Percentiles rank a stretch among this genome's conserved stretches.
Conservation (phyloP, 2,329 filamentous ascomycete genomes). For the Aspergillus sp. region DNA sequence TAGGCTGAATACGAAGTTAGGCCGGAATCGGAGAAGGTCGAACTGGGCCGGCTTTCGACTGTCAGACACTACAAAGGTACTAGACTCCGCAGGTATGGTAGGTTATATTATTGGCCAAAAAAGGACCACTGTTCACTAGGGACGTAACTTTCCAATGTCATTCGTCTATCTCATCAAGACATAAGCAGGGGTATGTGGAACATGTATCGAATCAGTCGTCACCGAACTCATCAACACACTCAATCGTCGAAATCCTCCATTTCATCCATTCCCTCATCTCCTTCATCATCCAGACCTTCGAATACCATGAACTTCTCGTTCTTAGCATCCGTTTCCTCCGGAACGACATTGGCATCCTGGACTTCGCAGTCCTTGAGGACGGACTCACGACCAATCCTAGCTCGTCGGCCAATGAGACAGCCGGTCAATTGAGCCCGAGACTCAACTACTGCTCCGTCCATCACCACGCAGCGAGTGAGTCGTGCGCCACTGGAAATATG, state of each 20-base stretch:
- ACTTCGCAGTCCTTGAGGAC: slow-evolving; percentile 89
- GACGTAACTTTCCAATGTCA: neutral
- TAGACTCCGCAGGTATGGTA: too few relatives aligned
- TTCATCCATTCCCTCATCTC: slow-evolving; percentile 31
- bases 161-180: neutral
- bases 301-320: slow-evolving; percentile 63
- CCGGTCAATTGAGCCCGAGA: slow-evolving; percentile 82
- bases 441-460: slow-evolving; percentile 87
- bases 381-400: slow-evolving; percentile 77
- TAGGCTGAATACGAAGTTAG: too few relatives aligned
- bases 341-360: slow-evolving; percentile 78
- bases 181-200: neutral
- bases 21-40: too few relatives aligned
- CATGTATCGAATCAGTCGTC: neutral
- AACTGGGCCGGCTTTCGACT: too few relatives aligned
- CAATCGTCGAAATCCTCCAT: slow-evolving; percentile 31
- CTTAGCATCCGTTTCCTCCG: slow-evolving; percentile 71
- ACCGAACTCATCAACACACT: neutral
- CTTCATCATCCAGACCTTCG: slow-evolving; percentile 46
- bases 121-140: too few relatives aligned
- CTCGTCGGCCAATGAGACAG: slow-evolving; percentile 80
- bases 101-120: too few relatives aligned
- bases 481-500: slow-evolving; percentile 84
- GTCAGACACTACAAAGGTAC: too few relatives aligned
- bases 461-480: slow-evolving; percentile 81